Percentiles rank a stretch among this genome's conserved stretches.
phyloP scores from a whole-genome alignment of 441 rosid genomes.

The Euphorbia schlechtendalii region DNA sequence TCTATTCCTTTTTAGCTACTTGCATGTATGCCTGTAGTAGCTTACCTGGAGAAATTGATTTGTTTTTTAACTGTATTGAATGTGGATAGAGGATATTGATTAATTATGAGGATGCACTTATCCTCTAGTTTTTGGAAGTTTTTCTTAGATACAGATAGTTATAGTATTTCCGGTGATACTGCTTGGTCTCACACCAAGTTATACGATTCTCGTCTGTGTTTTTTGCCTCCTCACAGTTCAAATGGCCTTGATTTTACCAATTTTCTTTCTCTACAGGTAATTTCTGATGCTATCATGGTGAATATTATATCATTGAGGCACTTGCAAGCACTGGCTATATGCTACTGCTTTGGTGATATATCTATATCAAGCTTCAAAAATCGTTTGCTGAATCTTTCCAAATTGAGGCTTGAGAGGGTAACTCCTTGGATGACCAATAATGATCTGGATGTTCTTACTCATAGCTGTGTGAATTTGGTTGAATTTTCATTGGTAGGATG shows the following conservation, averaged over 20 bases:
- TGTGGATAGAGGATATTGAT: neutral
- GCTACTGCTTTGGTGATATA: conserved; percentile 70
- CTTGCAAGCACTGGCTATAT: conserved; percentile 47
- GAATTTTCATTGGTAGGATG: conserved; percentile 68
- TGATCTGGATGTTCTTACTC: conserved; percentile 54
- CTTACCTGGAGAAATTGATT: neutral
- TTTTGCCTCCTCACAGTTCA: conserved; percentile 2
- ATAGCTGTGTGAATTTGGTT: conserved; percentile 40
- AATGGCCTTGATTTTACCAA: conserved; percentile 8
- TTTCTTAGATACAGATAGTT: no score
- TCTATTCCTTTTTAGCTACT: neutral
- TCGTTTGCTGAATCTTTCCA: conserved; percentile 41
- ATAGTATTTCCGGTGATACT: neutral
- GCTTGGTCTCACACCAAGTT: neutral
- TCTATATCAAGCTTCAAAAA: conserved; percentile 46
- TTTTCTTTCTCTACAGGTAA: conserved; percentile 36
- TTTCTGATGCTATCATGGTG: conserved; percentile 48
- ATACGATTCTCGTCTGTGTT: conserved; percentile 2
- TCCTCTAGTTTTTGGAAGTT: no score
- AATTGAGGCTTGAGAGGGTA: conserved; percentile 63
- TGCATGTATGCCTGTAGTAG: no score
- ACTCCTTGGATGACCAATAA: conserved; percentile 66
- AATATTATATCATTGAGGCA: conserved; percentile 34
- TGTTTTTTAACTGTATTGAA: neutral
- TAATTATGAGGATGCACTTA: neutral